Percentiles rank a stretch among this genome's conserved stretches.
These are phyloP conservation scores for Trichophyton equinum DNA, from an alignment of 2,329 filamentous ascomycete genomes.

Conservation along the genomic window DNA sequence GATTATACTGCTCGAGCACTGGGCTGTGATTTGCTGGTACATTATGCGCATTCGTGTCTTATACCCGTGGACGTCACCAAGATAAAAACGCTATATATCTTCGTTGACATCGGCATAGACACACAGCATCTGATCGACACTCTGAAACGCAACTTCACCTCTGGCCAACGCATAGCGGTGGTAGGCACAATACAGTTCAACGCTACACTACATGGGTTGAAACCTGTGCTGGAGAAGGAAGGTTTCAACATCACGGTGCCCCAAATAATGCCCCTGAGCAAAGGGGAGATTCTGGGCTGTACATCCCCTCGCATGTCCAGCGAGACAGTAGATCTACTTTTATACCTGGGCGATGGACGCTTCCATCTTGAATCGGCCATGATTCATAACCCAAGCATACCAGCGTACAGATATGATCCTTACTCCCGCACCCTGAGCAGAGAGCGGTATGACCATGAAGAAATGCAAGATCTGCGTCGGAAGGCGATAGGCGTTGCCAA, in stretches of 20 bases:
- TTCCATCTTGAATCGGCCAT: slow-evolving; percentile 98
- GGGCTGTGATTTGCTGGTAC: slow-evolving; percentile 85
- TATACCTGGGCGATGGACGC: slow-evolving; percentile 83
- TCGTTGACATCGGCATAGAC: slow-evolving; percentile 96
- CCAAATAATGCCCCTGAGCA: slow-evolving; percentile 83
- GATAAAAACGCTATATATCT: slow-evolving; percentile 95
- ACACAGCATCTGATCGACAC: slow-evolving; percentile 74
- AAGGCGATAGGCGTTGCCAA: slow-evolving; percentile 65
- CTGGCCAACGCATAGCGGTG: slow-evolving; percentile 76
- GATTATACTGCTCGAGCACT: slow-evolving; percentile 92
- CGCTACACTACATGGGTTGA: slow-evolving; percentile 80
- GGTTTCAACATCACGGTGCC: slow-evolving; percentile 80
- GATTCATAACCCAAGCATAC: slow-evolving; percentile 89
- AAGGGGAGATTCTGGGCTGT: slow-evolving; percentile 94
- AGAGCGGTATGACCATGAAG: slow-evolving; percentile 81
- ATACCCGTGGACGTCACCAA: slow-evolving; percentile 94
- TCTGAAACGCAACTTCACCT: slow-evolving; percentile 72
- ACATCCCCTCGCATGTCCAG: slow-evolving; percentile 65
- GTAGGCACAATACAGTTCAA: slow-evolving; percentile 99
- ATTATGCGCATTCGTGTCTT: slow-evolving; percentile 93
- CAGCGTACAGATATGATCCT: slow-evolving; percentile 92
- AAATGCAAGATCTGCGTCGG: slow-evolving; percentile 71
- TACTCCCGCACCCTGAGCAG: slow-evolving; percentile 85
- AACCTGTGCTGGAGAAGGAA: slow-evolving; percentile 61
- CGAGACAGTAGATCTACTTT: slow-evolving; percentile 57